Evolutionary conservation across 805 yeast genomes (phyloP).

Genomic region (Tetrapisispora arboricola): DNA sequence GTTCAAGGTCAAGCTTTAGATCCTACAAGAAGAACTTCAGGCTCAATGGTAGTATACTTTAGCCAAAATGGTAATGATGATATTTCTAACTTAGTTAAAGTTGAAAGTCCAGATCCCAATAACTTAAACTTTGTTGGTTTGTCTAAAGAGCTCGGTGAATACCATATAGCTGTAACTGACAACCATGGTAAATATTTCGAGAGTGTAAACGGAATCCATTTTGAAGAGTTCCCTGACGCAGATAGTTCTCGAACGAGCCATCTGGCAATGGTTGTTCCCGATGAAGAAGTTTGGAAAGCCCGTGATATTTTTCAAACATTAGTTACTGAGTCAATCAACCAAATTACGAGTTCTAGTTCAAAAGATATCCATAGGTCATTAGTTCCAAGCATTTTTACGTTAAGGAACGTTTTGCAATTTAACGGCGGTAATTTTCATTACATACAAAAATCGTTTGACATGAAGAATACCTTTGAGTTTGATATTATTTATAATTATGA

Average conservation of each 20-base stretch:
- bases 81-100: conserved; percentile 19
- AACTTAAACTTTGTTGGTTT: conserved; percentile 34
- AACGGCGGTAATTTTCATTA: conserved; percentile 66
- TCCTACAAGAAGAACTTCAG: conserved; percentile 38
- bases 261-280: conserved; percentile 59
- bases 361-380: conserved; percentile 20
- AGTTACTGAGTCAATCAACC: conserved; percentile 56
- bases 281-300: conserved; percentile 66
- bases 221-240: conserved; percentile 29
- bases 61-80: conserved; percentile 57
- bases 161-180: conserved; percentile 49
- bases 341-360: conserved; percentile 22
- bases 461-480: conserved; percentile 50
- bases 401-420: conserved; percentile 50
- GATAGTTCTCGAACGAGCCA: conserved; percentile 59
- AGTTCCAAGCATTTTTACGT: conserved; percentile 36
- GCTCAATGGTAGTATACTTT: conserved; percentile 67
- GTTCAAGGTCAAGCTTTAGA: conserved; percentile 55
- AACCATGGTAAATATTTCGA: conserved; percentile 32
- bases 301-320: conserved; percentile 62
- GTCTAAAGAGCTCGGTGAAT: conserved; percentile 58
- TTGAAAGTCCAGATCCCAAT: conserved; percentile 18
- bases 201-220: conserved; percentile 21
- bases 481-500: conserved; percentile 52
- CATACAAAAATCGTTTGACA: conserved; percentile 66